Conservation (phyloP, 2,329 filamentous ascomycete genomes). For the Claviceps africana region DNA sequence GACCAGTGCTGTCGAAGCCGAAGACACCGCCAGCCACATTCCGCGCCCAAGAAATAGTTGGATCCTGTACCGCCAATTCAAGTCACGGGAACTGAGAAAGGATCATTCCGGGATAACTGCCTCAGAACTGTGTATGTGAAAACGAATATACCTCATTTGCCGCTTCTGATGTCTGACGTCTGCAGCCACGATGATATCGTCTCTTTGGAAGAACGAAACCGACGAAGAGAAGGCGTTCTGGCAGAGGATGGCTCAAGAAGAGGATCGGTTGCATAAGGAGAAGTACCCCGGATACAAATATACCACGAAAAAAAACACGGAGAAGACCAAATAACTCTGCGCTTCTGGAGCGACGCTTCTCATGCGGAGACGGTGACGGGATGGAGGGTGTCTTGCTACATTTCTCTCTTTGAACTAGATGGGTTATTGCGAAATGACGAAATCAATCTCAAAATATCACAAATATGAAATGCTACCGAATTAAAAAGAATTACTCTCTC, state of each 20-base stretch:
- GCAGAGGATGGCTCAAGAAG: constrained; percentile 11
- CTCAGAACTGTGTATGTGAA: constrained; percentile 16
- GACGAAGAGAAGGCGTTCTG: constrained; percentile 12
- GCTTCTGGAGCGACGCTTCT: not conserved
- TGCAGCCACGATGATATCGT: constrained; percentile 14
- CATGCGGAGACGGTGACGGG: not conserved
- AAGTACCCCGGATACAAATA: constrained; percentile 17
- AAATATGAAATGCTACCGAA: too few relatives aligned
- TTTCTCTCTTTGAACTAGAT: too few relatives aligned
- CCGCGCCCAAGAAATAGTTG: constrained; percentile 19
- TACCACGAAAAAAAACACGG: constrained; percentile 7
- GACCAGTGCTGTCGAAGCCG: not conserved
- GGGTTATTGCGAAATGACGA: too few relatives aligned
- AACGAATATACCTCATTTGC: constrained; percentile 3
- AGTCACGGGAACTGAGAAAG: constrained; percentile 12
- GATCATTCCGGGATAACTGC: constrained; percentile 14
- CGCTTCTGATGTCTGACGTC: not conserved
- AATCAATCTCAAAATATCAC: too few relatives aligned
- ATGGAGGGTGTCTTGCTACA: not conserved
- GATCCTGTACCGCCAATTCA: constrained; percentile 20
- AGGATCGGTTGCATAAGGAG: constrained; percentile 15
- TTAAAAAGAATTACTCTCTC: too few relatives aligned
- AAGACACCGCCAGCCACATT: constrained; percentile 8
- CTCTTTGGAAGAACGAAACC: constrained; percentile 16
- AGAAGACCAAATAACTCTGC: constrained; percentile 1